These are phyloP conservation scores for Acer saccharum DNA, from an alignment of 345 rosid species.

Conservation along the genomic window DNA sequence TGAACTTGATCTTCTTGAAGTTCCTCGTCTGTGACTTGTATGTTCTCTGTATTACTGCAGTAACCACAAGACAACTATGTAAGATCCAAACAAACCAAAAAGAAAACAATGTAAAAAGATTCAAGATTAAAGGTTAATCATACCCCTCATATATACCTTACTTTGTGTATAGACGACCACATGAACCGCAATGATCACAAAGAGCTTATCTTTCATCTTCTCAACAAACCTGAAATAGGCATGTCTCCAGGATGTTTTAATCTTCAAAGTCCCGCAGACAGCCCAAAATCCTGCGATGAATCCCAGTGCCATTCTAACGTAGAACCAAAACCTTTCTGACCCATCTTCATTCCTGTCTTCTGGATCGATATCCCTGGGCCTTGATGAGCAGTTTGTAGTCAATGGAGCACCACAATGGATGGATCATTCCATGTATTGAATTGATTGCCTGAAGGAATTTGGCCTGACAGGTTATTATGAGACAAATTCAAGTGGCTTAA, in stretches of 20 bases:
- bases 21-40: not conserved
- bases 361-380: not conserved
- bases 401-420: constrained; percentile 28
- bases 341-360: not conserved
- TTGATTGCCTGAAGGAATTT: constrained; percentile 19
- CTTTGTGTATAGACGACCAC: not conserved
- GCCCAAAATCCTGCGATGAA: constrained; percentile 30
- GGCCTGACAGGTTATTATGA: constrained; percentile 27
- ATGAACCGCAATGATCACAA: not conserved
- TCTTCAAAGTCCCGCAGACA: constrained; percentile 12
- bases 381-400: constrained; percentile 8
- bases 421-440: constrained; percentile 20
- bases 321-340: constrained; percentile 19
- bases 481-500: constrained; percentile 30
- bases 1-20: not conserved
- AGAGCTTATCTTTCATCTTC: constrained; percentile 13
- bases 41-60: not conserved
- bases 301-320: constrained; percentile 26
- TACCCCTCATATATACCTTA: not conserved
- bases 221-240: constrained; percentile 29
- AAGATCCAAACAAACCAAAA: not conserved
- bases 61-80: not conserved
- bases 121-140: not conserved
- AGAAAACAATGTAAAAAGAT: no score
- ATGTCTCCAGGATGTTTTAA: constrained; percentile 27